Base-by-base conservation (phyloP, 768 basidiomycete genomes). In the Tubosaeta sp. region DNA sequence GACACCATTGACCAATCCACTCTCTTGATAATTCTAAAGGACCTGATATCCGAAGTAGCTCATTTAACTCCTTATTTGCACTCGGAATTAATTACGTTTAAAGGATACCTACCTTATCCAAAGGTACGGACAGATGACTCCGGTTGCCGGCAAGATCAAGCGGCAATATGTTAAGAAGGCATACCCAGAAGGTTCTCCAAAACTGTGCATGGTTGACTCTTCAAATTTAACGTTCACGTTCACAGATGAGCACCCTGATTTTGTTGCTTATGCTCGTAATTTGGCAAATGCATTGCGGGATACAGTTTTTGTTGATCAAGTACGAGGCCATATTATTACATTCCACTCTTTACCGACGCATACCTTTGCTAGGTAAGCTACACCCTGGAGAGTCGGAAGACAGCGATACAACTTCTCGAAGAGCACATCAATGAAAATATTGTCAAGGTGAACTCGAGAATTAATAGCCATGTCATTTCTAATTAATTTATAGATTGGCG, bases 391-490 rank as follows among this genome's bases (percentile, higher is more conserved):
- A 48, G 46, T 41, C 80, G 75, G 53, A 70, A 76, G 38, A 78
- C 82, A 1, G 80, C 91, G 43, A 71, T 95, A 32, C 72, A 79
- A 22, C 76, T 97, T 13, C 78, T 98, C 0, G 80, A 87, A 57
- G 89, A 94, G 58, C 95, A 99, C 65, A 90, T 99, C 55, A 86
- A 79, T 7, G 85, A 90, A 54, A 97, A 97, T 55, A 82, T 97
- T 9, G 92, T 97, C 59, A 95, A 93, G 75, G 93, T 84, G 52
- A 12, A 13, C 52, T 43, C 24, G 46, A 24, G 19, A 16, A 25
- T 6, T 4, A 41, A 13, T 30, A 9, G 12, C 12, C 22, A 22
- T 18, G n/a, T 27, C 3, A 18, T 56, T 43, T 53, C 34, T 38
- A 38, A 54, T 30, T 34, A 29, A 34, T 22, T 30, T 32, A 19